Conservation (phyloP, 768 basidiomycete genomes). For the Lyophyllum semitale region DNA sequence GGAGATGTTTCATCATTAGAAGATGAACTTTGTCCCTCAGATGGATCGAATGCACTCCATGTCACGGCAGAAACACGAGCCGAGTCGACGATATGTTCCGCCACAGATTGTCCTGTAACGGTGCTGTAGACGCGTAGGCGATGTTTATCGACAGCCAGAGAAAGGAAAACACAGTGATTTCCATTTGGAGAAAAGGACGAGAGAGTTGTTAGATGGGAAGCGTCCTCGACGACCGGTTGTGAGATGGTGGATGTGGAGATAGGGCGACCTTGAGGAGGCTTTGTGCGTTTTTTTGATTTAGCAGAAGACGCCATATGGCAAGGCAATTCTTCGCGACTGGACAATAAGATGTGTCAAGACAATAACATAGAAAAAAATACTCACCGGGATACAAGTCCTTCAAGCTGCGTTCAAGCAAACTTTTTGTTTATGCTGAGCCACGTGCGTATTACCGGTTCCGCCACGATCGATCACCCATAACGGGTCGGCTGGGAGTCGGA, state of each 20-base stretch:
- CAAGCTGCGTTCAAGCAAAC: not conserved
- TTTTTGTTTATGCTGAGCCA: constrained; percentile 13
- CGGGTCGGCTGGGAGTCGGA: not conserved
- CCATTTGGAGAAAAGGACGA: constrained; percentile 64
- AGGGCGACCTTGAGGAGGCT: constrained; percentile 54
- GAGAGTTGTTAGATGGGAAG: constrained; percentile 41
- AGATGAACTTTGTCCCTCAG: constrained; percentile 22
- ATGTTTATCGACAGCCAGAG: constrained; percentile 72
- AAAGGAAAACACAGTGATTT: constrained; percentile 59
- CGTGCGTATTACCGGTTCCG: constrained; percentile 8
- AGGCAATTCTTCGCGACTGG: not conserved
- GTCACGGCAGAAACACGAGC: constrained; percentile 55
- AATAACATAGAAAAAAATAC: not conserved
- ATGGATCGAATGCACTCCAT: constrained; percentile 48
- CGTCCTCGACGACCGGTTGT: constrained; percentile 53
- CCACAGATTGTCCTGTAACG: constrained; percentile 50
- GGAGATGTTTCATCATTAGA: constrained; percentile 34
- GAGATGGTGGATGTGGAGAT: constrained; percentile 56
- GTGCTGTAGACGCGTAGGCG: constrained; percentile 67
- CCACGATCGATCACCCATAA: constrained; percentile 12
- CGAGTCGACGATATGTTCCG: constrained; percentile 58
- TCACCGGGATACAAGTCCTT: constrained; percentile 8
- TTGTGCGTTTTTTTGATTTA: constrained; percentile 58
- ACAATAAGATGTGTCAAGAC: not conserved
- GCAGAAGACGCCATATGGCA: constrained; percentile 41